Evolutionary conservation across 2,329 filamentous ascomycete species (phyloP).

Genomic region (Cordyceps fumosorosea): DNA sequence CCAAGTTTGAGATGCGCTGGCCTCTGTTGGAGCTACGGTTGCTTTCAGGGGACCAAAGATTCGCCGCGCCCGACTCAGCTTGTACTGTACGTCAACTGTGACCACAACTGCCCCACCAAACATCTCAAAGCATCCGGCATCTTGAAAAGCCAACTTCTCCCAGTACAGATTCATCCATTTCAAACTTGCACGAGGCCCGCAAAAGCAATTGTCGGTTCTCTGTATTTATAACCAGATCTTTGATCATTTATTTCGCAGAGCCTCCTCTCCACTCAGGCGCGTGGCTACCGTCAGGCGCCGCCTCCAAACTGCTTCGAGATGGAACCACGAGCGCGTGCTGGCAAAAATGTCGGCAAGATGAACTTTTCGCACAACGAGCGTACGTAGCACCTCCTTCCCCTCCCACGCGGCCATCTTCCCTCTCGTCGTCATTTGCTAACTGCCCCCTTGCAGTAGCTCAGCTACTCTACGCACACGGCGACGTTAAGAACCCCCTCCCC

Average conservation of each 20-base stretch:
- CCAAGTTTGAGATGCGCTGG: conserved; percentile 1
- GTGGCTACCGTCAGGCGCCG: not conserved
- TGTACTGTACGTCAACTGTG: conserved; percentile 10
- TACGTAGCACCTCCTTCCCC: conserved; percentile 33
- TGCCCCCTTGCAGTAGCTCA: conserved; percentile 49
- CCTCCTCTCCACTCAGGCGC: not conserved
- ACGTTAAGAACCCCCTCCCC: conserved; percentile 69
- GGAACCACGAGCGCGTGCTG: conserved; percentile 70
- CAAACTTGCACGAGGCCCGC: not conserved
- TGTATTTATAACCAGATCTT: not conserved
- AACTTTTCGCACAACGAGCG: conserved; percentile 69
- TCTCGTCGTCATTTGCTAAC: conserved; percentile 1
- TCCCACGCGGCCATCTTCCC: not conserved
- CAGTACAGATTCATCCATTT: not conserved
- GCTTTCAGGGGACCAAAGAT: conserved; percentile 29
- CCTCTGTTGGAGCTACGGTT: conserved; percentile 7
- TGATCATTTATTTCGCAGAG: not conserved
- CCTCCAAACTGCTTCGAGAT: conserved; percentile 32
- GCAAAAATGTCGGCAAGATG: conserved; percentile 76
- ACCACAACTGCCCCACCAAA: not conserved
- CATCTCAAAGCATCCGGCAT: conserved; percentile 1
- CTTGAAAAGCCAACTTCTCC: not conserved
- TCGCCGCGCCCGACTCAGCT: conserved; percentile 23
- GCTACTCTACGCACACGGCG: conserved; percentile 75
- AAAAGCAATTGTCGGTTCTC: not conserved